Evolutionary conservation across 2,329 filamentous ascomycete species (phyloP), one percentile per base, ranked within the genome.

Genomic region (Myotisia sp.): DNA sequence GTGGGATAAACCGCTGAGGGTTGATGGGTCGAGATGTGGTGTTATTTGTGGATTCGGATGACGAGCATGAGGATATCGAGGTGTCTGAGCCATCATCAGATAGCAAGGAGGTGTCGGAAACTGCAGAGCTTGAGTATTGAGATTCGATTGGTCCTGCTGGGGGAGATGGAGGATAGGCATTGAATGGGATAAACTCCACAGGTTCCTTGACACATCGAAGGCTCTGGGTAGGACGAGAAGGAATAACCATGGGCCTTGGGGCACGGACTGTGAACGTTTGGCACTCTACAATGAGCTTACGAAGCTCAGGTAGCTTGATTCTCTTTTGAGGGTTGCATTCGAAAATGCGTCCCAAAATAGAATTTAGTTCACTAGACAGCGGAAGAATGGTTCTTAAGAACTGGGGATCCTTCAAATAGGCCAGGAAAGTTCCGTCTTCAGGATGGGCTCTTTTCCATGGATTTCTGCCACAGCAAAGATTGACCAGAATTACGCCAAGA

Each of bases 381-480:
- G 90, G 87, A 37, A 98, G 70, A 49, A 98, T 98, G 42, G 84
- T 81, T 65, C 85, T 80, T 45, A 98, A 65, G 58, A 95, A 98
- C 52, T 79, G 77, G 41, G 75, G 74, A 53, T 85, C 84, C 64
- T 79, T 79, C 47, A 81, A 71, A 62, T 81, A 95, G 36, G 86
- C 86, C 51, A 80, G 75, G 70, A 95, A 98, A 29, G 90, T 95
- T 44, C 84, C 84, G 59, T 98, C 90, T 57, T 93, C 84, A 47
- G 75, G 67, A 8, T 85, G 93, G 42, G 90, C 90, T 56, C 90
- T 80, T 65, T 95, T 95, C 90, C 90, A 98, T 39, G 90, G 90
- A 62, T 98, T 98, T 56, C 90, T 84, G 53, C 90, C 90, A 63
- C 90, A 98, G 33, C 85, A 92, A 46, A 98, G 69, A 65, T 98